Percentiles rank a stretch among this genome's conserved stretches.
phyloP scores from a whole-genome alignment of 345 rosid species.

The Excoecaria cochinchinensis region DNA sequence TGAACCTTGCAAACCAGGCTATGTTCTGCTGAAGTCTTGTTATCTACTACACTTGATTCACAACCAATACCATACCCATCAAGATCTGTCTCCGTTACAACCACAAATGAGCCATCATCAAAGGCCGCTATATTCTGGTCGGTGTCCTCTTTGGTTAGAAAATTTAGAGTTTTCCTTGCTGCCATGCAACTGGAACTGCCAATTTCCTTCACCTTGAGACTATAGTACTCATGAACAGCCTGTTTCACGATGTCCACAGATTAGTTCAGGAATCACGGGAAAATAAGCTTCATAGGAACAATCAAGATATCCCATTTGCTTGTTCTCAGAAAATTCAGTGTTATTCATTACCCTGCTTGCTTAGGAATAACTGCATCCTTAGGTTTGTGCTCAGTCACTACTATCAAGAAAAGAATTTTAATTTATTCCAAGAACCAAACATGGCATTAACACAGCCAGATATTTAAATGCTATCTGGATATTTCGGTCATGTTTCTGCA shows the following conservation, averaged over 20 bases:
- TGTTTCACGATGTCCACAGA: slow-evolving; percentile 9
- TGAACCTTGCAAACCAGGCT: slow-evolving; percentile 19
- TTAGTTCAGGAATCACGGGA: neutral
- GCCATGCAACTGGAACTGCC: slow-evolving; percentile 5
- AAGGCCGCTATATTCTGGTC: neutral
- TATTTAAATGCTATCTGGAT: neutral
- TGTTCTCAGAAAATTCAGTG: neutral
- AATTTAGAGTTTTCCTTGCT: neutral
- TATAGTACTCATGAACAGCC: slow-evolving; percentile 49
- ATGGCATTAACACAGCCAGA: neutral
- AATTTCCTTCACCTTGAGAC: slow-evolving; percentile 26
- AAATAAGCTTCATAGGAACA: neutral
- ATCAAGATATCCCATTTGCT: neutral
- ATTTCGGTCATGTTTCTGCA: neutral
- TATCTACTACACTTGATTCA: neutral
- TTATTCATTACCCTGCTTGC: neutral
- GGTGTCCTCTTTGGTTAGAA: neutral
- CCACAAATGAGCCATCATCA: slow-evolving; percentile 8
- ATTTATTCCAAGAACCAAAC: neutral
- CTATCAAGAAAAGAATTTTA: neutral
- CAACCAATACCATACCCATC: slow-evolving; percentile 15
- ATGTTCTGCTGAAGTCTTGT: neutral
- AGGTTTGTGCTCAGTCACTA: neutral
- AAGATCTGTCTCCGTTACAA: slow-evolving; percentile 18
- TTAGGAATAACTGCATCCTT: neutral